phyloP scores from a whole-genome alignment of 202 grass and related monocot genomes.

The Eragrostis tef region DNA sequence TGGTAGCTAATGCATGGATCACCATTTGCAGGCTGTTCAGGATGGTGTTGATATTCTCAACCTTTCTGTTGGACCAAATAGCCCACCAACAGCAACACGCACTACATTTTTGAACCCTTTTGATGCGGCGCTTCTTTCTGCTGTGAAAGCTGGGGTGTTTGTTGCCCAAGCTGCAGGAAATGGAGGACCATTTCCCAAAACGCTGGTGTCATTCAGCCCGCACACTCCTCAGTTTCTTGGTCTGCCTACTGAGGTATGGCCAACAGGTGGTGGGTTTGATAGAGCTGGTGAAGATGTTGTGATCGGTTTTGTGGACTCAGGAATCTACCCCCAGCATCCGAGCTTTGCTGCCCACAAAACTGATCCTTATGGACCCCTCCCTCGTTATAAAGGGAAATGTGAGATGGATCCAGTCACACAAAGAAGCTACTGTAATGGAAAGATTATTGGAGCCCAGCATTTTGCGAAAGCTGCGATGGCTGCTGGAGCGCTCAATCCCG shows the following conservation, averaged over 20 bases:
- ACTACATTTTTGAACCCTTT: slow-evolving; percentile 98
- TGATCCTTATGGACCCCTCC: slow-evolving; percentile 79
- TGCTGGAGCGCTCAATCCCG: too few relatives aligned
- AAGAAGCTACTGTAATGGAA: too few relatives aligned
- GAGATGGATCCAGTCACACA: too few relatives aligned
- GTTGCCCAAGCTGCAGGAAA: slow-evolving; percentile 97
- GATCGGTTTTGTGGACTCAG: slow-evolving; percentile 96
- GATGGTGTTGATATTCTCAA: slow-evolving; percentile 97
- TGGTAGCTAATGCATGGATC: slow-evolving; percentile 4
- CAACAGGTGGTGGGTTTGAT: slow-evolving; percentile 94
- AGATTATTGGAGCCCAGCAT: too few relatives aligned
- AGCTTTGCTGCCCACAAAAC: slow-evolving; percentile 75
- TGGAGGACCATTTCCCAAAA: slow-evolving; percentile 97
- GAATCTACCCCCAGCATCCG: slow-evolving; percentile 86
- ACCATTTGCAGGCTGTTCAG: slow-evolving; percentile 81
- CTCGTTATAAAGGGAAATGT: too few relatives aligned
- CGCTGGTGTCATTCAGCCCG: slow-evolving; percentile 96
- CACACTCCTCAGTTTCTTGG: slow-evolving; percentile 97
- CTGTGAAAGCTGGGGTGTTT: slow-evolving; percentile 97
- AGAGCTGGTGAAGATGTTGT: slow-evolving; percentile 96
- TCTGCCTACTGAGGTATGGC: too few relatives aligned
- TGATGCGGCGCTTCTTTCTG: slow-evolving; percentile 92
- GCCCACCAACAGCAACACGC: slow-evolving; percentile 83
- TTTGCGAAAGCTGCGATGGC: too few relatives aligned
- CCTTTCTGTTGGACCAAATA: slow-evolving; percentile 97